These are phyloP conservation scores for Sarcomyxa edulis DNA, from an alignment of 768 basidiomycete species.

Conservation along the genomic window DNA sequence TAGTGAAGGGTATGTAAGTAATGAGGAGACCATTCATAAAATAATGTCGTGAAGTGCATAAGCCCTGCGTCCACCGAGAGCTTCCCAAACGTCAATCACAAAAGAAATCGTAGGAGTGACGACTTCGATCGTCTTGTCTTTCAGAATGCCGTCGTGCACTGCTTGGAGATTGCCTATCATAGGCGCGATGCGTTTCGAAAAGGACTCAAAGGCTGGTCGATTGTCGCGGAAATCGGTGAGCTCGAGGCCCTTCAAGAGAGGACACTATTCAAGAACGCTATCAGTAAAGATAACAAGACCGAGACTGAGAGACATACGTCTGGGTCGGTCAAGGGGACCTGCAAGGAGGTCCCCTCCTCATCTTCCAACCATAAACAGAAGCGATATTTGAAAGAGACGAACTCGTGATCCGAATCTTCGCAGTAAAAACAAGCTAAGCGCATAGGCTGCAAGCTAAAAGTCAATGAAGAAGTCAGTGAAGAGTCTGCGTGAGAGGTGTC, in stretches of 20 bases:
- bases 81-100: constrained; percentile 2
- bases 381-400: constrained; percentile 41
- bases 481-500: not conserved
- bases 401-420: constrained; percentile 45
- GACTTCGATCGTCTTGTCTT: not conserved
- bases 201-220: constrained; percentile 24
- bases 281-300: too few relatives aligned
- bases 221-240: constrained; percentile 40
- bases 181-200: constrained; percentile 36
- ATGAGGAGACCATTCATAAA: too few relatives aligned
- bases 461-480: constrained; percentile 1
- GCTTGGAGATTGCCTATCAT: constrained; percentile 43
- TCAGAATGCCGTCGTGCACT: constrained; percentile 23
- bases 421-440: constrained; percentile 46
- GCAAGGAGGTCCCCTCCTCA: constrained; percentile 32
- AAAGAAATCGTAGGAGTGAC: constrained; percentile 5
- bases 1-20: too few relatives aligned
- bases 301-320: constrained; percentile 27
- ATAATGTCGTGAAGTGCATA: too few relatives aligned
- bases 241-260: constrained; percentile 37
- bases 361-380: constrained; percentile 51
- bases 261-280: constrained; percentile 25
- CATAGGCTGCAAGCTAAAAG: constrained; percentile 35
- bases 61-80: not conserved
- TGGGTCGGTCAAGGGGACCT: constrained; percentile 40